Evolutionary conservation across 1,284 basidiomycete genomes (phyloP), one percentile per base, ranked within the genome.

Genomic region (Trametes polyzona): DNA sequence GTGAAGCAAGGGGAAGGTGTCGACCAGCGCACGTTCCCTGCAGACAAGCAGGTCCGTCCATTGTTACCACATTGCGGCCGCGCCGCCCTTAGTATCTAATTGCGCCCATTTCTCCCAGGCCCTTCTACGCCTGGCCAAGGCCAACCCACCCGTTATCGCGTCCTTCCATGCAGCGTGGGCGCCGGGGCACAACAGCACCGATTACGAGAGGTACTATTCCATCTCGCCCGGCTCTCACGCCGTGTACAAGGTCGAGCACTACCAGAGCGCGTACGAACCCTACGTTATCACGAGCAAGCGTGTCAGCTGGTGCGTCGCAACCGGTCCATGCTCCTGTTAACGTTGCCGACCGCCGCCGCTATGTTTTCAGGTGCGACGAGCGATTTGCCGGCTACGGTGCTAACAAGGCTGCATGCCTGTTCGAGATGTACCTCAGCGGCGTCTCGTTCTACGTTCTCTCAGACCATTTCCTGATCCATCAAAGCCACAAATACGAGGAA

Each of bases 351-450:
- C 49, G 33, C 37, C 17, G 37, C 51, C 49, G 55, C 33, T 30
- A 36, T 23, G 12, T n/a, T 12, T 52, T 10, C 17, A 84, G 83
- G 90, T 94, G 92, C 66, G 92, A 94, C 66, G 92, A 93, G 68
- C 83, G 92, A n/a, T 95, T 95, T 66, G 81, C 92, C 44, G 92
- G 92, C 1, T 94, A 94, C 69, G 92, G 92, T 16, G 84, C 78
- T 27, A 87, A 87, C 73, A 87, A 86, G 66, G 86, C 85, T 1
- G 84, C 83, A 8, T 87, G 86, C 64, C 69, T 87, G 21, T 87
- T 82, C 66, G 84, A 85, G 66, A 80, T 88, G 72, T 84, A 84
- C 69, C 70, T 87, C 29, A 81, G 82, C 17, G 86, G 86, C 2
- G 81, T 92, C 40, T 85, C 86, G 10, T 93, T 86, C 71, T 91